Percentiles rank a stretch among this genome's conserved stretches.
phyloP scores from a whole-genome alignment of 2,329 filamentous ascomycete species.

The Cercospora sp. region DNA sequence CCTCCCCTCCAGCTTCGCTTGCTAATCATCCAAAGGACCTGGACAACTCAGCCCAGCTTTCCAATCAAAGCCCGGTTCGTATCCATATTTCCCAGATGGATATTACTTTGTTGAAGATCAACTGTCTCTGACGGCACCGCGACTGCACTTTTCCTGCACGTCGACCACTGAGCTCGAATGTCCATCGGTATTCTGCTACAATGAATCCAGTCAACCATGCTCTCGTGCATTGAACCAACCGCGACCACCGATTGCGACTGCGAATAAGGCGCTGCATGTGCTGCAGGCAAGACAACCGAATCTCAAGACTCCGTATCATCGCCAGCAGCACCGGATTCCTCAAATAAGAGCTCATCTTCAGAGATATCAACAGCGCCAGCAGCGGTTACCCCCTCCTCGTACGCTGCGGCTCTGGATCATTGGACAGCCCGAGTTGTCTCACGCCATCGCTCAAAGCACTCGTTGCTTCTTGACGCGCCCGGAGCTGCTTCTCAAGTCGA shows the following conservation, averaged over 20 bases:
- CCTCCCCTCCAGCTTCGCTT: too few species aligned
- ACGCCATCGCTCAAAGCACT: neutral
- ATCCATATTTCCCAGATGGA: neutral
- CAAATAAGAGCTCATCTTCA: neutral
- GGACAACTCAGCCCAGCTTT: too few species aligned
- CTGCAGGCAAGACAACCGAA: neutral
- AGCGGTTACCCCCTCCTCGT: constrained; percentile 10
- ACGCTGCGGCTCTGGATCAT: constrained; percentile 8
- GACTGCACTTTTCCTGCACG: neutral
- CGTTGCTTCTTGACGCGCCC: neutral
- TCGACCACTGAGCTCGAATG: neutral
- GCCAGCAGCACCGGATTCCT: neutral
- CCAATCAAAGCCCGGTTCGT: neutral
- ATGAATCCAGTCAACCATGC: neutral
- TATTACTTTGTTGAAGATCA: neutral
- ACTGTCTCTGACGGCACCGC: neutral
- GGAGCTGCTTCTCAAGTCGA: constrained; percentile 27
- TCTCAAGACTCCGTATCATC: neutral
- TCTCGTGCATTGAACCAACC: neutral
- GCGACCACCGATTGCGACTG: neutral
- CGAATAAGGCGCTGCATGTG: neutral
- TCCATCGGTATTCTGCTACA: neutral
- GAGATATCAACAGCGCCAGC: constrained; percentile 3
- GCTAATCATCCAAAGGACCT: too few species aligned
- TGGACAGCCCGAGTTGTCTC: constrained; percentile 10